phyloP scores from a whole-genome alignment of 371 early-diverging fungal genomes.

The Mucor ambiguus region DNA sequence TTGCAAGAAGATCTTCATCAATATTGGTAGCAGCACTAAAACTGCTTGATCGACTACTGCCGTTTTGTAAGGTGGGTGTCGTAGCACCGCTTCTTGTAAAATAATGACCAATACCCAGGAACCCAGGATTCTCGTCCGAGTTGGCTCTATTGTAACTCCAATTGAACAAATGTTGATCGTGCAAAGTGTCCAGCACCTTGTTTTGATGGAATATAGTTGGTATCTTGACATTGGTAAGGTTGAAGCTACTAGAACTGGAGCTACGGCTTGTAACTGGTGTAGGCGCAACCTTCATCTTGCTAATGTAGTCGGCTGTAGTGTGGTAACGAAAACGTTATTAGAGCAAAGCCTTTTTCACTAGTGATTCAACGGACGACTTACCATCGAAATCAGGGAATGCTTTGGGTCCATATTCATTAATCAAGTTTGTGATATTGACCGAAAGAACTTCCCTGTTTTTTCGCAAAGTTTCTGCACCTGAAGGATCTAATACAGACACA shows the following conservation, averaged over 20 bases:
- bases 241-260: slow-evolving; percentile 15
- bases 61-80: slow-evolving; percentile 4
- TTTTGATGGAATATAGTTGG: slow-evolving; percentile 49
- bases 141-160: slow-evolving; percentile 17
- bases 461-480: slow-evolving; percentile 55
- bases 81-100: slow-evolving; percentile 32
- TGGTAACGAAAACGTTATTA: not conserved
- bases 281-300: slow-evolving; percentile 4
- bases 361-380: not conserved
- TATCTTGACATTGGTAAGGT: slow-evolving; percentile 13
- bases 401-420: slow-evolving; percentile 86
- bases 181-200: slow-evolving; percentile 67
- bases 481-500: slow-evolving; percentile 62
- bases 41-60: slow-evolving; percentile 30
- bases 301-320: slow-evolving; percentile 19
- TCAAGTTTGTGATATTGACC: slow-evolving; percentile 69
- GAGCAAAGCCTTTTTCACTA: not conserved
- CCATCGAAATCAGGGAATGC: slow-evolving; percentile 78
- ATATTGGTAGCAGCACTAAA: slow-evolving; percentile 17
- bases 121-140: slow-evolving; percentile 23
- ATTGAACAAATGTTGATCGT: slow-evolving; percentile 40
- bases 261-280: slow-evolving; percentile 15
- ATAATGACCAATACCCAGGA: slow-evolving; percentile 20
- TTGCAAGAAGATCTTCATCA: slow-evolving; percentile 2
- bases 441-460: slow-evolving; percentile 71